Conservation (phyloP, 345 rosid species). For the Lepidium sativum region DNA sequence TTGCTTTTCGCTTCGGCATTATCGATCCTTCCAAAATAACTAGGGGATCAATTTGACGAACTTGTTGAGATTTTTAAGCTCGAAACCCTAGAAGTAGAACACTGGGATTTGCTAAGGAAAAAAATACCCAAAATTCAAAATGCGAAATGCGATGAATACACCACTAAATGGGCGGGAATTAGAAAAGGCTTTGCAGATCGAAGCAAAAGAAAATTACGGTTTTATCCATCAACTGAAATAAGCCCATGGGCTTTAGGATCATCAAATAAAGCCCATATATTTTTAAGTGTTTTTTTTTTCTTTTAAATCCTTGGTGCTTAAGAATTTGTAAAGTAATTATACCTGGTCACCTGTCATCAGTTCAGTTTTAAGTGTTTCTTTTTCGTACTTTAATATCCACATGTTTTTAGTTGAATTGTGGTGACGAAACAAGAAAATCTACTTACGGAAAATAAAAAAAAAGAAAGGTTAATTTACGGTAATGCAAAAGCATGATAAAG, state of each 20-base stretch:
- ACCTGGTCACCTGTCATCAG: too few relatives aligned
- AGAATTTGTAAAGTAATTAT: too few relatives aligned
- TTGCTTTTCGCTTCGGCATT: conserved; percentile 28
- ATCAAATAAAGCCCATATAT: background rate
- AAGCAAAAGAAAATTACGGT: background rate
- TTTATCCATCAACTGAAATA: background rate
- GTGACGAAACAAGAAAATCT: background rate
- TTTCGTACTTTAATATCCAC: background rate
- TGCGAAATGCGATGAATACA: background rate
- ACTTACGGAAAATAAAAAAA: background rate
- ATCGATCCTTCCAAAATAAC: background rate
- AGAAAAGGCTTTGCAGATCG: background rate
- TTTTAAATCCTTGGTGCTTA: too few relatives aligned
- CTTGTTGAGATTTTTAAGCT: background rate
- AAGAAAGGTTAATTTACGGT: background rate
- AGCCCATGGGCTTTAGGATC: conserved; percentile 1
- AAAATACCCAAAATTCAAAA: background rate
- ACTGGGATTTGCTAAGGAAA: background rate
- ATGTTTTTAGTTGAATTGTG: background rate
- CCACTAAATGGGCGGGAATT: conserved; percentile 3
- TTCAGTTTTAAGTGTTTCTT: too few relatives aligned
- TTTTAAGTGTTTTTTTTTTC: too few relatives aligned
- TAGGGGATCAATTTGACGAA: background rate
- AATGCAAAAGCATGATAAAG: background rate
- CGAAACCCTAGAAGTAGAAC: conserved; percentile 7